Evolutionary conservation across 2,329 filamentous ascomycete genomes (phyloP).

Genomic region (Penicillium carneum): DNA sequence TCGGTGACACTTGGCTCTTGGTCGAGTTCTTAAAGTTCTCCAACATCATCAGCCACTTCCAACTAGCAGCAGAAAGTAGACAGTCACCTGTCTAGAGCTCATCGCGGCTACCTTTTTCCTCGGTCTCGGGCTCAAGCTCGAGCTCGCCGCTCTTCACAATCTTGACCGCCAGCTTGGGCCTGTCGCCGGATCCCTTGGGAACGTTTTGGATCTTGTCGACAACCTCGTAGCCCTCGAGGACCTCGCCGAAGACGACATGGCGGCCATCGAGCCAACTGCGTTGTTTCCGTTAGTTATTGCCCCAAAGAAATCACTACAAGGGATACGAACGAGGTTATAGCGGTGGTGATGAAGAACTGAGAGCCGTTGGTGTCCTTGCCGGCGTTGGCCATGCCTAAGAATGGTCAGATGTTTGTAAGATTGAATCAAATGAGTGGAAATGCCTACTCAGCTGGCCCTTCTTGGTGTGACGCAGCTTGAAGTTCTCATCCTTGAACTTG

Average conservation of each 20-base stretch:
- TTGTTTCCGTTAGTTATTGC: conserved; percentile 19
- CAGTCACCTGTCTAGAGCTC: conserved; percentile 63
- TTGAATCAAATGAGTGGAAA: neutral
- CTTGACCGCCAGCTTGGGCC: conserved; percentile 66
- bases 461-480: conserved; percentile 73
- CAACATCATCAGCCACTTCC: conserved; percentile 46
- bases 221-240: conserved; percentile 71
- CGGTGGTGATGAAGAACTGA: conserved; percentile 73
- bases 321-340: conserved; percentile 58
- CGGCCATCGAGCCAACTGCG: conserved; percentile 66
- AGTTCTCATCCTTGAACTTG: conserved; percentile 74
- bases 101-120: conserved; percentile 69
- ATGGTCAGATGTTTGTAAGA: neutral
- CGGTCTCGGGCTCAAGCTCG: conserved; percentile 56
- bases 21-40: conserved; percentile 35
- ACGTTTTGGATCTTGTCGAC: conserved; percentile 71
- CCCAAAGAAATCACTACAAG: neutral
- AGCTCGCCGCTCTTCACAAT: conserved; percentile 72
- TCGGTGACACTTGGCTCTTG: conserved; percentile 20
- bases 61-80: conserved; percentile 36
- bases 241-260: conserved; percentile 74
- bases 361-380: conserved; percentile 71
- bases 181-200: conserved; percentile 64
- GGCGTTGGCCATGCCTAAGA: conserved; percentile 68
- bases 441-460: conserved; percentile 64